Base-by-base conservation (phyloP, 73 alveolate species). In the Durusdinium trenchii region DNA sequence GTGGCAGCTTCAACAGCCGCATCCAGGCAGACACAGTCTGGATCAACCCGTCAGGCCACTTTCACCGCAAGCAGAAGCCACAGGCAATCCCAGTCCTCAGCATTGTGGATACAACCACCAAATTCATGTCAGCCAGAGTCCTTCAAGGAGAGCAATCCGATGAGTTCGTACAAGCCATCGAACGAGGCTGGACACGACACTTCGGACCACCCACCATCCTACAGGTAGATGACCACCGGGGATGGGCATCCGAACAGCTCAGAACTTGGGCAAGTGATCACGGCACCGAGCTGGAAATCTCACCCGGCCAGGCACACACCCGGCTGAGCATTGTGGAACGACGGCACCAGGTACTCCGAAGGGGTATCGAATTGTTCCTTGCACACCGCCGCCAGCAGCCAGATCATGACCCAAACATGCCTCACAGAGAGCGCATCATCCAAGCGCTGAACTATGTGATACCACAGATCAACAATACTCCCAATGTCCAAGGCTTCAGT, bases 381-480 rank as follows among this genome's bases (percentile, higher is more conserved):
- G 43, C 14, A 1, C n/a, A n/a, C n/a, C n/a, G n/a, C n/a, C n/a
- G n/a, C n/a, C n/a, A n/a, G n/a, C n/a, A n/a, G n/a, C n/a, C n/a
- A n/a, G n/a, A n/a, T n/a, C n/a, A n/a, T n/a, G 90, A 79, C 60
- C 38, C 28, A 3, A 6, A 6, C 45, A 0, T 42, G 28, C 2
- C 2, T 0, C 67, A 9, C 0, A 18, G 5, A 18, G 48, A 82
- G 3, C 48, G 93, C 26, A 43, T 82, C 14, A 48, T 50, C 16
- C 71, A 48, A 3, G 93, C 93, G 45, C 51, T 82, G 48, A 47
- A 10, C 93, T 82, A 46, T 30, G 93, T 82, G 47, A 12, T 82
- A 28, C 93, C 93, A 6, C 73, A 45, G 50, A 0, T 47, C 36
- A 82, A 82, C 73, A 48, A 50, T 6, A 1, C 7, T 1, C 93